phyloP scores from a whole-genome alignment of 257 asterid genomes.

The Nicotiana knightiana region DNA sequence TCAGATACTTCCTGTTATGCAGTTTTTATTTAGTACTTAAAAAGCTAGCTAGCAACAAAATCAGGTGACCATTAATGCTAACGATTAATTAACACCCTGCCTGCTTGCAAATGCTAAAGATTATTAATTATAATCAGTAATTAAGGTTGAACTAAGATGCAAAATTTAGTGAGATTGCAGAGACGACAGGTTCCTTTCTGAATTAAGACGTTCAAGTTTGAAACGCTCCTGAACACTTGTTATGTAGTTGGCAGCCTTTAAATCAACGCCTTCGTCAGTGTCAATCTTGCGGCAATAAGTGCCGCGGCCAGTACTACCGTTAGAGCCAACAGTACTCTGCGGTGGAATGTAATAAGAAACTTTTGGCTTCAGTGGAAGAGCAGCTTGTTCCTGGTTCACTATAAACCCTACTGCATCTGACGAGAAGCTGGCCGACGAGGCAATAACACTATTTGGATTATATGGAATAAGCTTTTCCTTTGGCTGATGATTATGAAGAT shows the following conservation, averaged over 20 bases:
- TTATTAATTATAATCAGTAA: too few relatives aligned
- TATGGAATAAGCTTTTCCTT: neutral
- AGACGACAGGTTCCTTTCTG: conserved; percentile 16
- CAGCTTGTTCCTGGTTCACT: conserved; percentile 22
- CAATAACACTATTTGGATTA: neutral
- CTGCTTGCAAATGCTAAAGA: neutral
- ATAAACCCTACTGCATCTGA: conserved; percentile 3
- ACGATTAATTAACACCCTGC: neutral
- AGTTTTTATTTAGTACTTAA: neutral
- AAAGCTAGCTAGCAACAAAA: neutral
- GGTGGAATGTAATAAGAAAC: conserved; percentile 14
- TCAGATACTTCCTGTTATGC: neutral
- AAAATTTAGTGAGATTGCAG: neutral
- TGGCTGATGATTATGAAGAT: neutral
- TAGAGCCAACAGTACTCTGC: conserved; percentile 4
- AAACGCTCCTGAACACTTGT: conserved; percentile 51
- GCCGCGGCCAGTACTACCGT: neutral
- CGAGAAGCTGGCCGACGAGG: neutral
- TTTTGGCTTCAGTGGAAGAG: conserved; percentile 19
- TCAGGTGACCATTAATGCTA: neutral
- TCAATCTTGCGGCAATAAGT: conserved; percentile 15
- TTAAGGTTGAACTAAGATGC: neutral
- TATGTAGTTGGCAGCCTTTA: conserved; percentile 47
- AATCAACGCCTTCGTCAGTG: conserved; percentile 51
- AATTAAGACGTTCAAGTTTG: conserved; percentile 33